These are phyloP conservation scores for Vicia villosa DNA, from an alignment of 306 rosid genomes.

Conservation along the genomic window DNA sequence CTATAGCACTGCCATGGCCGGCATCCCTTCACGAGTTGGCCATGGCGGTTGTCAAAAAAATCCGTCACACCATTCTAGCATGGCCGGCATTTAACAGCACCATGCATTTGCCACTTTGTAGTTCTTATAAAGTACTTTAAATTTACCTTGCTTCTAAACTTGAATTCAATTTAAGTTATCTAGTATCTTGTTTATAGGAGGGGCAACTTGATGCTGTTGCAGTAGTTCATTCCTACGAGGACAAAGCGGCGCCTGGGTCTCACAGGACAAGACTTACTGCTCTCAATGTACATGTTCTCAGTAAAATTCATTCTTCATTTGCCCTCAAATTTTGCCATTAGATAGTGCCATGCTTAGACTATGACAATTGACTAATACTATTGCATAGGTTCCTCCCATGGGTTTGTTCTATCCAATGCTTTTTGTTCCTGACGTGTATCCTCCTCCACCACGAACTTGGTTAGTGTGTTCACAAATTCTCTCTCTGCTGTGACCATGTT, in stretches of 20 bases:
- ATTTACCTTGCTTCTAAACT: constrained; percentile 31
- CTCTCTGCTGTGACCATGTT: constrained; percentile 29
- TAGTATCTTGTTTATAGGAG: constrained; percentile 57
- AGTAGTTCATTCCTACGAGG: constrained; percentile 89
- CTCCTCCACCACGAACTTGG: constrained; percentile 96
- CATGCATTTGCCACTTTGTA: not conserved
- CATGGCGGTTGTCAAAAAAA: not conserved
- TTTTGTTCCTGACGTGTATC: constrained; percentile 89
- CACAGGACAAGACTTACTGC: constrained; percentile 85
- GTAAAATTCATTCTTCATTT: constrained; percentile 32
- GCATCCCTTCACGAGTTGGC: not conserved
- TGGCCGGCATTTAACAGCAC: not conserved
- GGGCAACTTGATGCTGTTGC: constrained; percentile 76
- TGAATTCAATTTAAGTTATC: constrained; percentile 23
- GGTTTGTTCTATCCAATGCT: constrained; percentile 92
- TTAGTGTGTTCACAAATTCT: constrained; percentile 44
- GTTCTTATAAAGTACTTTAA: not conserved
- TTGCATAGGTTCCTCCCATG: constrained; percentile 87
- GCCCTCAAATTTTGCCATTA: constrained; percentile 20
- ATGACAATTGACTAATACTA: constrained; percentile 26
- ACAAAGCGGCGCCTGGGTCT: constrained; percentile 67
- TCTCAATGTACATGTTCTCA: constrained; percentile 62
- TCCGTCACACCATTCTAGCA: not conserved
- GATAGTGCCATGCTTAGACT: constrained; percentile 23
- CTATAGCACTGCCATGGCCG: not conserved